Evolutionary conservation across 1,284 basidiomycete species (phyloP), one percentile per base, ranked within the genome.

Genomic region (Rhodotorula sp.): DNA sequence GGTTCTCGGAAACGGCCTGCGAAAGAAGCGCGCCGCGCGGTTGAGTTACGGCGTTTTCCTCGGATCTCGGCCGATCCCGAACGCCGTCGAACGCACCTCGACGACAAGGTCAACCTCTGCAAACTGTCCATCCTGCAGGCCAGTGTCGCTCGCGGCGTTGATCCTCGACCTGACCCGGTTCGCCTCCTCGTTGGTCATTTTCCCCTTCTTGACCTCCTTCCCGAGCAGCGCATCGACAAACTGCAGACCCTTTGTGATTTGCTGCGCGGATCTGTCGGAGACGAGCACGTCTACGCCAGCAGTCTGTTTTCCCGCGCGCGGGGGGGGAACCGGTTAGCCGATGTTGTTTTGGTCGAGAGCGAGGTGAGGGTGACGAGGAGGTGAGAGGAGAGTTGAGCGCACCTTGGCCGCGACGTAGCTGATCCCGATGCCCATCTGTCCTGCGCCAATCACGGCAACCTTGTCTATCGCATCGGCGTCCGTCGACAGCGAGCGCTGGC

Each of bases 191-290:
- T 86, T 85, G 11, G 79, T 77, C n/a, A 97, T 83, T 60, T 88
- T 87, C 18, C 89, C 89, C 81, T 97, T 97, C 59, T 84, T 81
- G 16, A 94, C 89, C 75, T 97, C 93, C 81, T 93, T 93, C n/a
- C 85, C 86, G 28, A 98, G 84, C 7, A 96, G 86, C 76, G 87
- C 87, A 80, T 90, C 76, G 80, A 92, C 85, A 69, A 94, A 85
- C 2, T 83, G 80, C 48, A 91, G 83, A 0, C 90, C 89, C 75
- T 88, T 88, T 58, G 83, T 81, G 57, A 93, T 82, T 77, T 91
- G 89, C 22, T 85, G 83, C 4, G 82, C 74, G 18, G 86, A 88
- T 53, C 82, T 82, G 83, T 93, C 91, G 75, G 89, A 85, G 28
- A 93, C 80, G 28, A 89, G 80, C 3, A 92, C 90, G 7, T 89